These are phyloP conservation scores for Sambucus nigra DNA, from an alignment of 129 eudicot species.

Conservation along the genomic window DNA sequence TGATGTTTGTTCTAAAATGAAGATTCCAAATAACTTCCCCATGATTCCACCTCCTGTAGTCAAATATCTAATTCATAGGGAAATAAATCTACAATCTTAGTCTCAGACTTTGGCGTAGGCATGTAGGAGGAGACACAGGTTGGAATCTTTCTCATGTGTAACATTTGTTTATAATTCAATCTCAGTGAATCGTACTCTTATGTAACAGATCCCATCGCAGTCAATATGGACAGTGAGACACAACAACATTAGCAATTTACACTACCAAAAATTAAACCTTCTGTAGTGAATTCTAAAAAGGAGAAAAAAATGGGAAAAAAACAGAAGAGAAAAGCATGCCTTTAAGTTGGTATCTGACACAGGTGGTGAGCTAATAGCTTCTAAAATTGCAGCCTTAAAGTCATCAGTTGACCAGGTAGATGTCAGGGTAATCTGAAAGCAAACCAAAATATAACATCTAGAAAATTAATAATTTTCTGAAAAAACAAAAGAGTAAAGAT, in stretches of 20 bases:
- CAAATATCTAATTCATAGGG: no score
- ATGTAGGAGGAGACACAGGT: no score
- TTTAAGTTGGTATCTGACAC: constrained; percentile 68
- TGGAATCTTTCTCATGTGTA: no score
- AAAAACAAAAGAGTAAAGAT: constrained; percentile 1
- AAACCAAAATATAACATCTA: background rate
- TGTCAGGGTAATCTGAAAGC: constrained; percentile 44
- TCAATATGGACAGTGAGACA: background rate
- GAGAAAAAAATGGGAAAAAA: background rate
- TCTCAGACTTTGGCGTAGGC: no score
- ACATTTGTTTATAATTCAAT: no score
- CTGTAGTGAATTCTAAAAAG: background rate
- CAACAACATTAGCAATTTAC: background rate
- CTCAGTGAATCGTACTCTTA: no score
- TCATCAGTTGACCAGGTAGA: constrained; percentile 75
- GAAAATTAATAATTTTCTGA: background rate
- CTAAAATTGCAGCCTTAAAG: constrained; percentile 56
- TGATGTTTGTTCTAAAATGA: no score
- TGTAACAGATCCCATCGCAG: no score
- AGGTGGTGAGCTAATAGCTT: constrained; percentile 35
- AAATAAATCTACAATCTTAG: no score
- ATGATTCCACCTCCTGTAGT: no score
- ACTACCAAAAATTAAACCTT: background rate
- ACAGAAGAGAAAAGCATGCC: constrained; percentile 24
- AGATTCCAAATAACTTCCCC: no score